Conservation (phyloP, 306 rosid species). For the Delonix regia region DNA sequence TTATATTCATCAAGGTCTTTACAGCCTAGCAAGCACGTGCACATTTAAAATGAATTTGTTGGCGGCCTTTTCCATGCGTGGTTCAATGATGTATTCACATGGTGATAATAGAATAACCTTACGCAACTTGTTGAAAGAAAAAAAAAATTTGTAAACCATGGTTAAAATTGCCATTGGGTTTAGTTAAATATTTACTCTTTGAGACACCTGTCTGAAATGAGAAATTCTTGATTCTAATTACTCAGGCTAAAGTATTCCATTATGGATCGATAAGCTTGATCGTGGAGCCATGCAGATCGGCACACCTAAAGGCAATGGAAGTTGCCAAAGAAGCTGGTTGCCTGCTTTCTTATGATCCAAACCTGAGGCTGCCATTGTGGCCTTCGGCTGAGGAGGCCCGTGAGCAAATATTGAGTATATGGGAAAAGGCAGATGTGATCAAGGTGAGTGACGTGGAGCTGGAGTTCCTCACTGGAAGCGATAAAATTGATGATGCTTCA, state of each 20-base stretch:
- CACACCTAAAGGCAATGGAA: slow-evolving; percentile 89
- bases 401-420: slow-evolving; percentile 78
- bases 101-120: neutral
- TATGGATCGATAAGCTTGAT: slow-evolving; percentile 96
- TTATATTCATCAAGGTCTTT: slow-evolving; percentile 3
- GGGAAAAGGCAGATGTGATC: slow-evolving; percentile 89
- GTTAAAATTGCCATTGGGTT: neutral
- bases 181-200: neutral
- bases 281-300: slow-evolving; percentile 97
- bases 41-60: slow-evolving; percentile 1
- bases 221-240: neutral
- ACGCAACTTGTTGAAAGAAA: neutral
- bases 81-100: slow-evolving; percentile 1
- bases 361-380: slow-evolving; percentile 82
- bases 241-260: slow-evolving; percentile 84
- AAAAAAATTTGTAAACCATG: neutral
- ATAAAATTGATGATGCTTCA: slow-evolving; percentile 71
- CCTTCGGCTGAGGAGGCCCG: slow-evolving; percentile 81
- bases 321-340: slow-evolving; percentile 89
- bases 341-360: slow-evolving; percentile 86
- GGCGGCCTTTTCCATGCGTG: neutral
- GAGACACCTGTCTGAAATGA: neutral
- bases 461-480: slow-evolving; percentile 75
- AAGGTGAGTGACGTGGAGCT: slow-evolving; percentile 91
- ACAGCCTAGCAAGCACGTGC: slow-evolving; percentile 29